A percentile compares a stretch with the other conserved stretches of the same genome.
phyloP scores from a whole-genome alignment of 2,329 filamentous ascomycete species.

The Neofusicoccum sp. region DNA sequence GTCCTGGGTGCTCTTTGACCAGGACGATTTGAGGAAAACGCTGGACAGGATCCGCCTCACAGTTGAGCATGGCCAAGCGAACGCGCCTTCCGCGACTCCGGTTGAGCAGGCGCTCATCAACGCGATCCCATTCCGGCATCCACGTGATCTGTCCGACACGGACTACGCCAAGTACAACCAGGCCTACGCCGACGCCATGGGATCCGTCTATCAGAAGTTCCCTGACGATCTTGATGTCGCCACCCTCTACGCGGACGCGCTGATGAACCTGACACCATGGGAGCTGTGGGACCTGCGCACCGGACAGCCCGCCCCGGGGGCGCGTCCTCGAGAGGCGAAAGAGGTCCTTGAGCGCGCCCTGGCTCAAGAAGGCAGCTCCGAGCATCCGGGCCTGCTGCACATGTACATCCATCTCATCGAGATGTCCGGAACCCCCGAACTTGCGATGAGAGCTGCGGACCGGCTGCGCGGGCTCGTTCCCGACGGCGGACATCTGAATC shows the following conservation, averaged over 20 bases:
- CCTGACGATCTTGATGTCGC: conserved; percentile 64
- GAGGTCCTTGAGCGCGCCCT: conserved; percentile 62
- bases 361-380: conserved; percentile 47
- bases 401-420: conserved; percentile 79
- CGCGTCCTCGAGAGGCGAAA: conserved; percentile 63
- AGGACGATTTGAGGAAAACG: conserved; percentile 57
- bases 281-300: conserved; percentile 64
- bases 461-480: conserved; percentile 66
- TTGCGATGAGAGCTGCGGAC: conserved; percentile 63
- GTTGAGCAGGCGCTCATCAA: conserved; percentile 65
- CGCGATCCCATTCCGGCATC: conserved; percentile 66
- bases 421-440: conserved; percentile 70
- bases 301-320: conserved; percentile 57
- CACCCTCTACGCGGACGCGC: conserved; percentile 63
- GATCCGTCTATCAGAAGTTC: conserved; percentile 55
- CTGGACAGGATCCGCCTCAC: conserved; percentile 54
- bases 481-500: conserved; percentile 69
- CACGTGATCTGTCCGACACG: conserved; percentile 45
- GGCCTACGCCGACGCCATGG: conserved; percentile 65
- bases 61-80: conserved; percentile 47
- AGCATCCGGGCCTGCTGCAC: conserved; percentile 72
- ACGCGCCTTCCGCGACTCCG: conserved; percentile 43
- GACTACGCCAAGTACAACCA: conserved; percentile 60
- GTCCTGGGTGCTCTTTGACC: conserved; percentile 72
- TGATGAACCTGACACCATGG: conserved; percentile 70